These are phyloP conservation scores for Pyrenula massariospora DNA, from an alignment of 495 filamentous ascomycete species.

Conservation along the genomic window DNA sequence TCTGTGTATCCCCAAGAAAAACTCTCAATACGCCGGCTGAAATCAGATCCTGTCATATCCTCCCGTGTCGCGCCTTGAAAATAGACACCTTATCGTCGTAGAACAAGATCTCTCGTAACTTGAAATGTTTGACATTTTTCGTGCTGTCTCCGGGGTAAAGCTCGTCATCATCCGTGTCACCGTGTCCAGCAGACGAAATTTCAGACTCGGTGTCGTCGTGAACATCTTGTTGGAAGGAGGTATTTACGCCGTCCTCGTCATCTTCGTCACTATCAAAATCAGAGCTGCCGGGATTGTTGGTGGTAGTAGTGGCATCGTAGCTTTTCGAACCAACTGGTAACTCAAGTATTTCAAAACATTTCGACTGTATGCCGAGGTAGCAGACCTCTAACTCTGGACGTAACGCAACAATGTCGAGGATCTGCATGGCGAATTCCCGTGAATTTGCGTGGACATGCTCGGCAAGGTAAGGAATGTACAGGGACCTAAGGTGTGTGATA, in stretches of 20 bases:
- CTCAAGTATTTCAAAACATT: conserved; percentile 88
- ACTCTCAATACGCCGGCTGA: background rate
- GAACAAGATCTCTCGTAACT: conserved; percentile 75
- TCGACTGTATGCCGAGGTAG: conserved; percentile 68
- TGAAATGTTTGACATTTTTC: conserved; percentile 38
- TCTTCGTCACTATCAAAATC: conserved; percentile 28
- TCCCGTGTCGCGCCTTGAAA: conserved; percentile 68
- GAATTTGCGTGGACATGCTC: conserved; percentile 50
- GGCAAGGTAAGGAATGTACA: conserved; percentile 67
- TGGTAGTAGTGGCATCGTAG: conserved; percentile 19
- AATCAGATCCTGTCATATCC: conserved; percentile 30
- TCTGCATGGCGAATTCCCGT: conserved; percentile 69
- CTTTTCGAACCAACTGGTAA: conserved; percentile 36
- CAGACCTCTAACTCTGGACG: conserved; percentile 76
- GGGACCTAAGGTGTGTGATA: conserved; percentile 60
- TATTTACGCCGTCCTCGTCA: conserved; percentile 34
- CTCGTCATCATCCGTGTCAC: conserved; percentile 41
- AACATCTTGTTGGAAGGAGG: conserved; percentile 32
- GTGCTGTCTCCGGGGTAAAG: conserved; percentile 27
- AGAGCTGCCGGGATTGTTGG: conserved; percentile 29
- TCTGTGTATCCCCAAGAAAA: background rate
- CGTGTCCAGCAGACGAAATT: conserved; percentile 22
- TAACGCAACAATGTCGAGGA: conserved; percentile 75
- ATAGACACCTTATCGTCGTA: conserved; percentile 83
- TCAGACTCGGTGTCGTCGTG: conserved; percentile 31